phyloP scores from a whole-genome alignment of 306 rosid species.

The Rosa chinensis region DNA sequence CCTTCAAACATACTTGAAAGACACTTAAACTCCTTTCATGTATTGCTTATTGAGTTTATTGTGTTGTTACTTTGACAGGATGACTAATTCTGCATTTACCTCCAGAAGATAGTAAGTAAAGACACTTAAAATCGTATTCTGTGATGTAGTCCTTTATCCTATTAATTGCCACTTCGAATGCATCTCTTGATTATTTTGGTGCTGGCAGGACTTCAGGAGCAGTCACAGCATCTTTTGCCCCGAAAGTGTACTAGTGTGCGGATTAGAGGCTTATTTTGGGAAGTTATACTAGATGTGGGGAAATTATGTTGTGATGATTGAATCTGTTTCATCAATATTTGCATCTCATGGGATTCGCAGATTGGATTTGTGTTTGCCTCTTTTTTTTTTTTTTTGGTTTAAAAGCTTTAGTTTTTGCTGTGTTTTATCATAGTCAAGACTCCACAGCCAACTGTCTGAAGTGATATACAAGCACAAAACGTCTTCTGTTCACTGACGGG shows the following conservation, averaged over 20 bases:
- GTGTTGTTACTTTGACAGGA: conserved; percentile 42
- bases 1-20: neutral
- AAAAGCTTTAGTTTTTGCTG: conserved; percentile 5
- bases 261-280: neutral
- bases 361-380: conserved; percentile 29
- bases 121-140: neutral
- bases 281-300: neutral
- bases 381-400: conserved; percentile 12
- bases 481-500: conserved; percentile 27
- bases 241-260: neutral
- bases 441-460: conserved; percentile 16
- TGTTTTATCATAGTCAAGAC: conserved; percentile 2
- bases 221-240: neutral
- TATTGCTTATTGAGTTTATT: conserved; percentile 15
- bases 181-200: conserved; percentile 1
- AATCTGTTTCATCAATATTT: conserved; percentile 9
- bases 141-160: neutral
- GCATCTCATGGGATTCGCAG: conserved; percentile 25
- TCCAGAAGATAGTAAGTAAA: conserved; percentile 65
- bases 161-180: neutral
- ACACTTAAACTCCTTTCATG: too few species aligned
- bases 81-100: conserved; percentile 44
- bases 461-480: conserved; percentile 34
- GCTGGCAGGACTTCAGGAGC: conserved; percentile 20
- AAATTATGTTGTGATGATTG: neutral